Evolutionary conservation across 1,284 basidiomycete genomes (phyloP).

Genomic region (Boletus smithii): DNA sequence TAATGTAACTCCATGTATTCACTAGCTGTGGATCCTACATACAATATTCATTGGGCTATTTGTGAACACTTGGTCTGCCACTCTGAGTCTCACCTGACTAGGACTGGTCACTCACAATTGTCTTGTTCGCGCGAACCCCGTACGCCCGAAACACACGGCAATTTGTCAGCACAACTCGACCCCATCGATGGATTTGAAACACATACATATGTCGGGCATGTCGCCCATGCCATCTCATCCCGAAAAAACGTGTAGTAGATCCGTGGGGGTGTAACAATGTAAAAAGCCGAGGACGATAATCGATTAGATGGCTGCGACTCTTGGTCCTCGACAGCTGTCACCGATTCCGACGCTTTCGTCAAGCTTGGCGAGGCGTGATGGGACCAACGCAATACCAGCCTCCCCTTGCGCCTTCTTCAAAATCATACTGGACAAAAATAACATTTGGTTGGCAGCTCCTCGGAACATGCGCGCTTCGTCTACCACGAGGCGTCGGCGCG

Average conservation of each 20-base stretch:
- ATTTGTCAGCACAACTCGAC: background rate
- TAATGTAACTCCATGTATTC: constrained; percentile 32
- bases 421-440: too few relatives aligned
- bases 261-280: background rate
- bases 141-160: background rate
- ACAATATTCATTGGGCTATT: constrained; percentile 25
- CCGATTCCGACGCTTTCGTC: background rate
- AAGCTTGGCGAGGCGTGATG: background rate
- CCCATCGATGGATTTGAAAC: background rate
- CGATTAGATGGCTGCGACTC: background rate
- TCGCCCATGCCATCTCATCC: background rate
- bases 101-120: background rate
- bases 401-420: background rate
- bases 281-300: background rate
- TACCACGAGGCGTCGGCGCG: background rate
- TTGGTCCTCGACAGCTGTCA: background rate
- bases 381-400: background rate
- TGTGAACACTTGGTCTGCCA: background rate
- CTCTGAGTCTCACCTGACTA: too few relatives aligned
- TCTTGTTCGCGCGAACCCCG: background rate
- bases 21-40: constrained; percentile 20
- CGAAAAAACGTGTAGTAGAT: background rate
- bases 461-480: background rate
- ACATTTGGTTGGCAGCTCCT: background rate
- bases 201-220: background rate